Evolutionary conservation across 2,329 filamentous ascomycete species (phyloP), one percentile per base, ranked within the genome.

Genomic region (Paraphoma chrysanthemicola): DNA sequence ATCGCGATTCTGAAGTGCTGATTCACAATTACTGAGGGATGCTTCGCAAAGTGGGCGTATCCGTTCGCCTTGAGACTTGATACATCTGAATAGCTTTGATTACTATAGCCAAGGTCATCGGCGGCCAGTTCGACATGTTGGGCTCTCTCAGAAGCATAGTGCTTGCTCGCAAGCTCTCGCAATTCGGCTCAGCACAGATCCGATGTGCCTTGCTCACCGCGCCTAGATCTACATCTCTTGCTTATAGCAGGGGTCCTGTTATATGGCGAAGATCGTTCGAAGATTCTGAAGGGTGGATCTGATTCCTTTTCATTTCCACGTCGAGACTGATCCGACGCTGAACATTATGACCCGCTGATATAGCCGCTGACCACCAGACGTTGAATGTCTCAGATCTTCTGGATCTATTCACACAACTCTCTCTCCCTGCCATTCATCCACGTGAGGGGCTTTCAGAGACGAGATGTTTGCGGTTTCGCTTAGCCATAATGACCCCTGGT

Each of bases 331-430:
- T 30, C 10, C 43, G 44, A 53, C 42, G 44, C 23, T 33, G 31
- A 33, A 18, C 48, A 43, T 63, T 64, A 63, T 60, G 51, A 66
- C 33, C 53, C 57, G 53, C 54, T 51, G 30, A 41, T 63, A 63
- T 62, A 60, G 41, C 57, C 62, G 52, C 56, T 46, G 9, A 42
- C 38, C 58, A 41, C 57, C 56, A 71, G 60, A 75, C 71, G 49
- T 48, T 54, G 28, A 48, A 50, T 48, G 72, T 75, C 63, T 72
- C 70, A 63, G 46, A 39, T 41, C 41, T 31, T 42, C 48, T 48
- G 33, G 52, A 23, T 44, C 61, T 55, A 60, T 53, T 54, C 43
- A 12, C 43, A 49, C n/a, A 50, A 51, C 43, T 39, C n/a, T 54
- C 42, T 41, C 52, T 58, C 61, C 42, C 23, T 23, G 53, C 52